Conservation (phyloP, 2,329 filamentous ascomycete genomes). For the Hortaea sp. region DNA sequence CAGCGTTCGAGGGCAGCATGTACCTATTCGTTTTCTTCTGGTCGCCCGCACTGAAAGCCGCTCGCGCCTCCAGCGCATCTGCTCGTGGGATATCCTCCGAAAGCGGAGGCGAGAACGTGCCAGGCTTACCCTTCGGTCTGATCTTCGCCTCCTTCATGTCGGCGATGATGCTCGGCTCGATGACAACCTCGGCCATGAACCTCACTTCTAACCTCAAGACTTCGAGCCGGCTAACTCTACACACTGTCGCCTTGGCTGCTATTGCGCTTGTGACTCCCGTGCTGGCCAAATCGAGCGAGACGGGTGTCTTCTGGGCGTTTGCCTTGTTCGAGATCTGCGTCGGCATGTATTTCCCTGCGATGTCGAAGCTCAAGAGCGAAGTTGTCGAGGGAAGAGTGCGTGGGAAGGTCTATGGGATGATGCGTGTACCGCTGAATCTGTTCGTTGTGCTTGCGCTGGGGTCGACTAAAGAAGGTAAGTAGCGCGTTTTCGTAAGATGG, state of each 20-base stretch:
- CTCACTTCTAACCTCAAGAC: neutral
- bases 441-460: neutral
- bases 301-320: neutral
- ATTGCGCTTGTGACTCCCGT: neutral
- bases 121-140: neutral
- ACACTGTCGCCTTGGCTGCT: neutral
- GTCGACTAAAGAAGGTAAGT: neutral
- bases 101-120: neutral
- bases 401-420: neutral
- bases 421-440: neutral
- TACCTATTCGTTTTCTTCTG: constrained; percentile 57
- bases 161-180: neutral
- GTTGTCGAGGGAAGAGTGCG: neutral
- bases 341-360: neutral
- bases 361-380: neutral
- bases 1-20: constrained; percentile 52
- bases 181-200: neutral
- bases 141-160: neutral
- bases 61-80: neutral
- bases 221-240: neutral
- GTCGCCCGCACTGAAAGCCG: constrained; percentile 41
- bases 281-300: neutral
- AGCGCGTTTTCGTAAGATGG: neutral
- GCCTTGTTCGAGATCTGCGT: neutral
- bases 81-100: neutral